Evolutionary conservation across 306 rosid species (phyloP), one percentile per base, ranked within the genome.

Genomic region (Arachis hypogaea): DNA sequence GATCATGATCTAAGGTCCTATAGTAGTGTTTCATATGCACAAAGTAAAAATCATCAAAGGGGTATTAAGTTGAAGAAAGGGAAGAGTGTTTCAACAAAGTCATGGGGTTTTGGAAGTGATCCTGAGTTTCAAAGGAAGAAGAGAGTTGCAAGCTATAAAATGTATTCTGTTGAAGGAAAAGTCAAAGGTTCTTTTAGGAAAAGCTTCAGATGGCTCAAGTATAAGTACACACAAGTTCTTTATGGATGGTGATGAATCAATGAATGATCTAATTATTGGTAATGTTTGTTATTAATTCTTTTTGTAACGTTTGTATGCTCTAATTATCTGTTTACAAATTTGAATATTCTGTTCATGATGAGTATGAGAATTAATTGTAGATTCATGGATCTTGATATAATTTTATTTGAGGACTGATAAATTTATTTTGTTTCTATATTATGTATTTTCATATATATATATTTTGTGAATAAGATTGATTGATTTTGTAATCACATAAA

Each of bases 101-200:
- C 87, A 11, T 82, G 83, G 90, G 78, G 73, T 55, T 69, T 88
- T 59, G 46, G 38, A 2, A 33, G 52, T 18, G 92, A 88, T 77
- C 87, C 91, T 69, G 96, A 92, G 75, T 82, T 85, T 73, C 98
- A 88, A 85, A 86, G 96, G 82, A 88, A 85, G 85, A 90, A 88
- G 79, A 88, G 96, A 77, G 85, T 90, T 65, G 91, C 96, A 4
- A 78, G 76, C 77, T 92, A 92, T 61, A 92, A 90, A 67, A 88
- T 90, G 91, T 92, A 88, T 30, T 69, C 92, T 41, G 89, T 82
- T 10, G 98, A 92, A 59, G 94, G 96, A 7, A 84, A 92, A 56
- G 77, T 90, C 84, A 92, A 86, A 70, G 96, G 98, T 7, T 86
- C 98, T 40, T 68, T 88, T 9, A 82, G 87, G 70, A 92, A 83